These are phyloP conservation scores for Macrophomina pseudophaseolina DNA, from an alignment of 2,329 filamentous ascomycete species.

Conservation along the genomic window DNA sequence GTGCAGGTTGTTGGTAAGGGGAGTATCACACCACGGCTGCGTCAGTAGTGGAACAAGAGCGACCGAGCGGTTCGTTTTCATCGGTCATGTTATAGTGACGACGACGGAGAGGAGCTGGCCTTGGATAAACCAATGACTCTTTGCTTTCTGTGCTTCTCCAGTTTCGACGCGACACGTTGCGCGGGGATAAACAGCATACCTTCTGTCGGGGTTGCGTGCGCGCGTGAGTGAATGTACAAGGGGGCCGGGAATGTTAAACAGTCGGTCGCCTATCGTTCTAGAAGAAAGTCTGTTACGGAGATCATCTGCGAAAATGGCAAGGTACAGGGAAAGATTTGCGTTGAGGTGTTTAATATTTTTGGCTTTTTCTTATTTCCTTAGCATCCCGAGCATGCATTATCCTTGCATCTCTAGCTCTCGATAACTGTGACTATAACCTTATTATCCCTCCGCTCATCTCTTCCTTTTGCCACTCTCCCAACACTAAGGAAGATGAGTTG, in stretches of 20 bases:
- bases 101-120: too few relatives aligned
- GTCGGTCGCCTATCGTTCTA: neutral
- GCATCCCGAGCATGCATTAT: neutral
- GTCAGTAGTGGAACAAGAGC: too few relatives aligned
- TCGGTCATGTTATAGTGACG: too few relatives aligned
- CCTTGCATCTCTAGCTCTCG: neutral
- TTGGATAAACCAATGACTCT: neutral
- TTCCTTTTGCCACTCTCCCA: neutral
- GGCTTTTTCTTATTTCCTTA: neutral
- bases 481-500: neutral
- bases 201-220: too few relatives aligned
- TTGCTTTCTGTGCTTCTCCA: neutral
- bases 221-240: neutral
- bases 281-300: neutral
- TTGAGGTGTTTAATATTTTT: constrained; percentile 5
- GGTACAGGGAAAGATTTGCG: neutral
- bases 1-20: too few relatives aligned
- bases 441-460: neutral
- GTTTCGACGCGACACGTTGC: neutral
- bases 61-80: too few relatives aligned
- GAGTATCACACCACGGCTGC: too few relatives aligned
- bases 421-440: neutral
- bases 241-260: neutral
- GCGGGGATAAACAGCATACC: neutral
- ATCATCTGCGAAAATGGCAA: neutral